Conservation (phyloP, 768 basidiomycete species). For the Exsudoporus frostii region DNA sequence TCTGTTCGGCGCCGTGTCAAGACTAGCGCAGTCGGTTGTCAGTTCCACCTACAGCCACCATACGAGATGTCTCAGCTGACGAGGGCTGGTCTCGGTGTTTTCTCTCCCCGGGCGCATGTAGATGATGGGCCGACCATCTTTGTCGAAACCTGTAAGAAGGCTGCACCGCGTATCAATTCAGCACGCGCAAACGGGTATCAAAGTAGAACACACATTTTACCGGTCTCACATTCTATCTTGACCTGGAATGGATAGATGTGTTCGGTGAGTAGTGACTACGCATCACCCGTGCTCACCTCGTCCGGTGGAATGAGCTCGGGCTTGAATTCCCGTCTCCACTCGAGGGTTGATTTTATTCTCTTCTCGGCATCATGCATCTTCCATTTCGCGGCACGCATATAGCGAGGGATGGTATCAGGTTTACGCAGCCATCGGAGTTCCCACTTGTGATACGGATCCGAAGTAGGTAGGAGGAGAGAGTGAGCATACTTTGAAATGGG, state of each 20-base stretch:
- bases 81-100: constrained; percentile 73
- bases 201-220: constrained; percentile 68
- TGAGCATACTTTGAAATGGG: constrained; percentile 54
- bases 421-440: constrained; percentile 72
- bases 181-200: neutral
- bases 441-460: constrained; percentile 74
- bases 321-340: constrained; percentile 83
- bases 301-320: constrained; percentile 82
- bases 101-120: constrained; percentile 88
- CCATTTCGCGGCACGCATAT: constrained; percentile 88
- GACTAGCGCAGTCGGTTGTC: neutral
- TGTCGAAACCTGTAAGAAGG: constrained; percentile 81
- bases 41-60: constrained; percentile 68
- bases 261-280: neutral
- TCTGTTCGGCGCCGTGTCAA: constrained; percentile 36
- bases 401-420: constrained; percentile 64
- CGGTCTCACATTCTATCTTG: constrained; percentile 75
- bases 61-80: constrained; percentile 82
- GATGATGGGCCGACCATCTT: constrained; percentile 80
- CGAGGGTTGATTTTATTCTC: constrained; percentile 72
- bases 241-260: constrained; percentile 35
- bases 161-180: constrained; percentile 35
- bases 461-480: constrained; percentile 57
- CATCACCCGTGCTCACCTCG: constrained; percentile 42
- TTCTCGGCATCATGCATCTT: constrained; percentile 71